Percentiles rank a stretch among this genome's conserved stretches.
Evolutionary conservation across 75 land plant genomes (phyloP).

Genomic region (Selaginella moellendorffii): DNA sequence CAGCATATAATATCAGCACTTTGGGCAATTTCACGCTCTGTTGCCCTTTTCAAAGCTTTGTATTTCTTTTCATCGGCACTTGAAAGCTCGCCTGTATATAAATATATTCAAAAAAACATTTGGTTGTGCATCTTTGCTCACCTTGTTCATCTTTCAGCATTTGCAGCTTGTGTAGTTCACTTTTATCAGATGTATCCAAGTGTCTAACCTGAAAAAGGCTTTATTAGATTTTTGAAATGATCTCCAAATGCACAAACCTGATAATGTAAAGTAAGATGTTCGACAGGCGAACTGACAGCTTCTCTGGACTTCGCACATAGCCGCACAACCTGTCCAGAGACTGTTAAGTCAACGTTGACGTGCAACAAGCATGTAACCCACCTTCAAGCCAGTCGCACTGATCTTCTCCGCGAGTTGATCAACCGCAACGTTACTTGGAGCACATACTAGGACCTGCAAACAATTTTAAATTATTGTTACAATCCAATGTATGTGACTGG

Average conservation of each 20-base stretch:
- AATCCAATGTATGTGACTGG: too few species aligned
- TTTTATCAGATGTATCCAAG: conserved; percentile 96
- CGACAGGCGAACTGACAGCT: conserved; percentile 98
- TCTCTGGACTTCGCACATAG: conserved; percentile 98
- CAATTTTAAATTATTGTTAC: not conserved
- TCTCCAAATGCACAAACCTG: too few species aligned
- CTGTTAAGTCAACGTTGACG: not conserved
- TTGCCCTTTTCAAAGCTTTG: conserved; percentile 93
- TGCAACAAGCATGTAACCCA: conserved; percentile 8
- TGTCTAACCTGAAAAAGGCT: conserved; percentile 62
- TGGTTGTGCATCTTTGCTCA: conserved; percentile 8
- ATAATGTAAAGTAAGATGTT: conserved; percentile 93
- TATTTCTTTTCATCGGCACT: conserved; percentile 99
- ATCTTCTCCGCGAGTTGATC: conserved; percentile 98
- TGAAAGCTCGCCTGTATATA: conserved; percentile 67
- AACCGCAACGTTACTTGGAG: conserved; percentile 99
- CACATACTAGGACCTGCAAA: conserved; percentile 88
- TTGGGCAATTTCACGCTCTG: conserved; percentile 90
- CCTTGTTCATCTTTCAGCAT: conserved; percentile 99
- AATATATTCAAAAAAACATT: not conserved
- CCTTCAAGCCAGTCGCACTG: conserved; percentile 99
- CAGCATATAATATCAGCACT: conserved; percentile 99
- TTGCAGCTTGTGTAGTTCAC: conserved; percentile 93
- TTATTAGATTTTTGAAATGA: too few species aligned
- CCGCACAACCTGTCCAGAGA: conserved; percentile 65